Conservation (phyloP, 2,329 filamentous ascomycete genomes). For the Podosphaera fusca region DNA sequence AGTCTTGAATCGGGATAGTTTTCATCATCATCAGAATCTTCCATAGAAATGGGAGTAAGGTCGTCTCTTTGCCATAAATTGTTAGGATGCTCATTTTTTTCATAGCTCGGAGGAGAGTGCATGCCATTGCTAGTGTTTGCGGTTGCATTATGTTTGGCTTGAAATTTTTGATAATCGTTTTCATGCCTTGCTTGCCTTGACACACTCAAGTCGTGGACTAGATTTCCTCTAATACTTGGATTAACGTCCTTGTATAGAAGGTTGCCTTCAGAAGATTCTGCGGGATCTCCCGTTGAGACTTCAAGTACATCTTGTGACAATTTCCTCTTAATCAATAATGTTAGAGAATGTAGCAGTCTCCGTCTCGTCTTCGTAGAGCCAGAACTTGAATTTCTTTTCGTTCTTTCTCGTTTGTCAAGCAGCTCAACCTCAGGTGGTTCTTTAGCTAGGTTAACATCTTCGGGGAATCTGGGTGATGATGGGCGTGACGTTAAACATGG, state of each 20-base stretch:
- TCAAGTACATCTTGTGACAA: constrained; percentile 15
- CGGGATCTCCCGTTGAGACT: constrained; percentile 10
- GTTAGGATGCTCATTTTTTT: constrained; percentile 7
- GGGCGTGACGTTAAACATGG: neutral
- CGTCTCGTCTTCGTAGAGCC: constrained; percentile 12
- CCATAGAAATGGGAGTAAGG: constrained; percentile 30
- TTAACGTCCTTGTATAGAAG: constrained; percentile 25
- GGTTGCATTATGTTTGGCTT: constrained; percentile 11
- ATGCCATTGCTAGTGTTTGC: constrained; percentile 7
- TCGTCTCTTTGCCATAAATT: constrained; percentile 16
- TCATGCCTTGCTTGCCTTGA: constrained; percentile 24
- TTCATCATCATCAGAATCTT: constrained; percentile 27
- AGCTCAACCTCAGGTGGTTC: neutral
- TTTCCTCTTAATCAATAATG: constrained; percentile 12
- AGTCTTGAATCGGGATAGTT: constrained; percentile 15
- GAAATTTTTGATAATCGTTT: constrained; percentile 10
- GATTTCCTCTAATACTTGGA: constrained; percentile 38
- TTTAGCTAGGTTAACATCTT: neutral
- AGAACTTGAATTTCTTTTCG: neutral
- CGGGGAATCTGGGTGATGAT: neutral
- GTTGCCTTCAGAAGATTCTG: constrained; percentile 6
- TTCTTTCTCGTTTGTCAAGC: neutral
- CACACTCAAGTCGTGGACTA: constrained; percentile 42
- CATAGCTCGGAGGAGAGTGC: constrained; percentile 6
- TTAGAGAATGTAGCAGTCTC: constrained; percentile 12